Percentiles rank a stretch among this genome's conserved stretches.
Conservation (phyloP, 345 rosid genomes). For the Zanthoxylum bungeanum region DNA sequence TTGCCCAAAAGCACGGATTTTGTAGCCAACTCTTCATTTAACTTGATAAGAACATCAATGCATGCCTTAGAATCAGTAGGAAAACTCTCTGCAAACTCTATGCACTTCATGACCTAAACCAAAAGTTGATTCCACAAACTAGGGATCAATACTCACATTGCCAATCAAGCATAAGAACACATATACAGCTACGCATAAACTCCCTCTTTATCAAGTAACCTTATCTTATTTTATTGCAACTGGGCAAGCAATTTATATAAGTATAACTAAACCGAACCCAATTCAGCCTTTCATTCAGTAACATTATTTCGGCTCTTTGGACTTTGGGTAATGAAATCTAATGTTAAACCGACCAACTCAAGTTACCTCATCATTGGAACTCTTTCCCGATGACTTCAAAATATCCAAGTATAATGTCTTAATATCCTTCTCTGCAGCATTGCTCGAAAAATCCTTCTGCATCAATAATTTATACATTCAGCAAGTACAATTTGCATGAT, state of each 20-base stretch:
- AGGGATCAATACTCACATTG: neutral
- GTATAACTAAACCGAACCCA: neutral
- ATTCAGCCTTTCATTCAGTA: too few species aligned
- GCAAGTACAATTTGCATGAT: neutral
- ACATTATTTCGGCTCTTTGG: neutral
- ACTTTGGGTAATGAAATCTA: too few species aligned
- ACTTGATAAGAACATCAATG: constrained; percentile 38
- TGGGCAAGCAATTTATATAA: neutral
- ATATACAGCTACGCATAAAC: neutral
- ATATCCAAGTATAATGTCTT: constrained; percentile 49
- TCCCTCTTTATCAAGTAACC: neutral
- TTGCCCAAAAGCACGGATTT: constrained; percentile 69
- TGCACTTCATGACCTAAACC: constrained; percentile 74
- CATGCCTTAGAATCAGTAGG: constrained; percentile 43
- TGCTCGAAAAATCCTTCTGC: constrained; percentile 37
- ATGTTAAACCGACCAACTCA: too few species aligned
- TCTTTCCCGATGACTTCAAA: constrained; percentile 47
- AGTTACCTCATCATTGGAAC: constrained; percentile 48
- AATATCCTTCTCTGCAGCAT: constrained; percentile 37
- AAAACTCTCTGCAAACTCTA: constrained; percentile 57
- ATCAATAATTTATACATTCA: constrained; percentile 8
- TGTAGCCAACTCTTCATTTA: constrained; percentile 55
- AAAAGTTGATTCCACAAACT: constrained; percentile 2
- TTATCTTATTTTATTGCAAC: neutral
- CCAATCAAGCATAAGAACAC: constrained; percentile 5